Conservation (phyloP, 768 basidiomycete species). For the Myochromella boudieri region DNA sequence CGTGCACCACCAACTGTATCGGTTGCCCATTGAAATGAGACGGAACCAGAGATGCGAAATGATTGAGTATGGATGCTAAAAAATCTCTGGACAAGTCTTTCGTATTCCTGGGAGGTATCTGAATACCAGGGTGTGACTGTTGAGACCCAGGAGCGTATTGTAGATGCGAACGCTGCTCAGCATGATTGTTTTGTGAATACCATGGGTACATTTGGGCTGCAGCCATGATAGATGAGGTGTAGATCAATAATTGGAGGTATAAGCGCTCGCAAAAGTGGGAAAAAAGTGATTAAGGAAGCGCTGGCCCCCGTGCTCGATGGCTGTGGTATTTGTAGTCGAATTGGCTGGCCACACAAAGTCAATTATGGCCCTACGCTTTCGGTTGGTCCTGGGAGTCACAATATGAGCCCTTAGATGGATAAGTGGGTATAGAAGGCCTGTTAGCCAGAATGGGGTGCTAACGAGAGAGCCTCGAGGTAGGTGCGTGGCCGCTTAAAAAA, state of each 20-base stretch:
- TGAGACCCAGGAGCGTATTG: conserved; percentile 5
- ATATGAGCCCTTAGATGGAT: not conserved
- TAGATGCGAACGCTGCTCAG: not conserved
- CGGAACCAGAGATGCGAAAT: conserved; percentile 49
- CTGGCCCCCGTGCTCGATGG: not conserved
- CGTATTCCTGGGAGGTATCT: conserved; percentile 32
- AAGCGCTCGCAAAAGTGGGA: not conserved
- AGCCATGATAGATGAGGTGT: conserved; percentile 1
- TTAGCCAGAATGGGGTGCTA: too few relatives aligned
- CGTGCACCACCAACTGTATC: conserved; percentile 66
- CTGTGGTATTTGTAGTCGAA: not conserved
- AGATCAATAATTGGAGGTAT: not conserved
- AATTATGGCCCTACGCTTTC: not conserved
- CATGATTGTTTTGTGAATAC: not conserved
- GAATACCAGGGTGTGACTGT: not conserved
- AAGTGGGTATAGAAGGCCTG: too few relatives aligned
- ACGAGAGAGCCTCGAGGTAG: not conserved
- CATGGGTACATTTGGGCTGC: not conserved
- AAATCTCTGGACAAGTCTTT: conserved; percentile 38
- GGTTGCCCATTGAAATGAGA: conserved; percentile 43
- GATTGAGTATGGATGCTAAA: conserved; percentile 46
- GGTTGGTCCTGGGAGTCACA: not conserved
- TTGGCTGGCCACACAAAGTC: not conserved
- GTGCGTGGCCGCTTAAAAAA: not conserved
- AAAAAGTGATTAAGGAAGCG: not conserved